Percentiles rank a stretch among this genome's conserved stretches.
Conservation (phyloP, 139 green algal genomes). For the Coelastrella sp. region DNA sequence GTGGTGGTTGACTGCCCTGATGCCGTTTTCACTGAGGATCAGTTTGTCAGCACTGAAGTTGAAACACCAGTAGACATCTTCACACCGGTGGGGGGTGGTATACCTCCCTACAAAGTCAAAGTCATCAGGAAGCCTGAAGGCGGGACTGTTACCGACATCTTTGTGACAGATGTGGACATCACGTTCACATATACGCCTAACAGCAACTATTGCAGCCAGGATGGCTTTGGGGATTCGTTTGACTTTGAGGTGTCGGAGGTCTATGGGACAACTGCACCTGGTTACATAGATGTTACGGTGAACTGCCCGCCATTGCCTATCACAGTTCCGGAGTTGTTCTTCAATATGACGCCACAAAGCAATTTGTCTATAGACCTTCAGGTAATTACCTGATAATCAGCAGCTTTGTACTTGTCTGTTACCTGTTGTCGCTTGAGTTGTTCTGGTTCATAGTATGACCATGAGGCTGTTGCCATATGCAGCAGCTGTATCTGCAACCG, state of each 20-base stretch:
- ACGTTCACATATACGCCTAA: constrained; percentile 26
- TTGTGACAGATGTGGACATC: background rate
- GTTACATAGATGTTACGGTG: background rate
- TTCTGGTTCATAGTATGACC: background rate
- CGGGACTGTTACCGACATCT: background rate
- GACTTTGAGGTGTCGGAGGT: background rate
- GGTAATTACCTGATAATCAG: background rate
- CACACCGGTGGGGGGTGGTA: background rate
- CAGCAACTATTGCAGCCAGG: constrained; percentile 12
- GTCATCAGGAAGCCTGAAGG: background rate
- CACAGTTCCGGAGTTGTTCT: background rate
- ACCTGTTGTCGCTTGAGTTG: background rate
- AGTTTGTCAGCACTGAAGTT: background rate
- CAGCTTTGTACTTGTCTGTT: background rate
- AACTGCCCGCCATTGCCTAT: background rate
- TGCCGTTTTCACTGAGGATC: background rate
- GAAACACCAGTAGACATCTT: background rate
- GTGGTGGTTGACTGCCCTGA: constrained; percentile 25
- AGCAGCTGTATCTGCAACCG: background rate
- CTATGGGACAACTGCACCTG: background rate
- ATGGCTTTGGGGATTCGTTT: background rate
- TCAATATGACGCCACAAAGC: constrained; percentile 8
- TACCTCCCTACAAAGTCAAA: background rate
- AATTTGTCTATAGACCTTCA: constrained; percentile 6
- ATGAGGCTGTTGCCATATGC: background rate